phyloP scores from a whole-genome alignment of 768 basidiomycete genomes.

The Xerocomellus dryophilus region DNA sequence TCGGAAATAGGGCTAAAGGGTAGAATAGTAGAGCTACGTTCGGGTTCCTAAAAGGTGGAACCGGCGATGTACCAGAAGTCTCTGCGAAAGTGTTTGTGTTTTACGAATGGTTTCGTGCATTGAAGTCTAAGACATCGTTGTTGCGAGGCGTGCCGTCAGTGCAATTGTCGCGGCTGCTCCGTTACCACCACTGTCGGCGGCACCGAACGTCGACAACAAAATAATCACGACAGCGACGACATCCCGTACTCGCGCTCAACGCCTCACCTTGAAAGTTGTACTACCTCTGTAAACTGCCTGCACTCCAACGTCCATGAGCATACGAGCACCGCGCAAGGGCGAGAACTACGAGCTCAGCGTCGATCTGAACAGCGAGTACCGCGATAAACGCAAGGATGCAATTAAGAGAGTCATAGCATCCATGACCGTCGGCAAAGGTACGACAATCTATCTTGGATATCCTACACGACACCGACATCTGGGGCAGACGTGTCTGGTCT shows the following conservation, averaged over 20 bases:
- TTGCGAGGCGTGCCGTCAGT: not conserved
- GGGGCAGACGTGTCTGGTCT: slow-evolving; percentile 80
- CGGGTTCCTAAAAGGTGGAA: no score
- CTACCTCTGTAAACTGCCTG: not conserved
- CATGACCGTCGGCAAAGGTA: slow-evolving; percentile 99
- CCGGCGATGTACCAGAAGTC: no score
- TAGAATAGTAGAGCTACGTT: no score
- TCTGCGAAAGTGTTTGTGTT: no score
- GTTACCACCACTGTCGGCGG: not conserved
- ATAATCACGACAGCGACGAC: not conserved
- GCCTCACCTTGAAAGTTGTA: not conserved
- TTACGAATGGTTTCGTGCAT: no score
- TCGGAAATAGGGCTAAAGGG: no score
- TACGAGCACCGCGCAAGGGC: slow-evolving; percentile 69
- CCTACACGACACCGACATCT: slow-evolving; percentile 6
- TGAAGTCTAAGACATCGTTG: no score
- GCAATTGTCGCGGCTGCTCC: not conserved
- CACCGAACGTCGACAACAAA: not conserved
- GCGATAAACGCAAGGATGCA: slow-evolving; percentile 94
- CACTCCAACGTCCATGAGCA: slow-evolving; percentile 32
- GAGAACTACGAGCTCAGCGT: slow-evolving; percentile 97
- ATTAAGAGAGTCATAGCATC: slow-evolving; percentile 97
- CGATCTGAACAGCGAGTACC: slow-evolving; percentile 96
- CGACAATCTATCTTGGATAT: slow-evolving; percentile 16
- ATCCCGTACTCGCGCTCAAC: not conserved